Base-by-base conservation (phyloP, 2,329 filamentous ascomycete species). In the Scedosporium dehoogii region DNA sequence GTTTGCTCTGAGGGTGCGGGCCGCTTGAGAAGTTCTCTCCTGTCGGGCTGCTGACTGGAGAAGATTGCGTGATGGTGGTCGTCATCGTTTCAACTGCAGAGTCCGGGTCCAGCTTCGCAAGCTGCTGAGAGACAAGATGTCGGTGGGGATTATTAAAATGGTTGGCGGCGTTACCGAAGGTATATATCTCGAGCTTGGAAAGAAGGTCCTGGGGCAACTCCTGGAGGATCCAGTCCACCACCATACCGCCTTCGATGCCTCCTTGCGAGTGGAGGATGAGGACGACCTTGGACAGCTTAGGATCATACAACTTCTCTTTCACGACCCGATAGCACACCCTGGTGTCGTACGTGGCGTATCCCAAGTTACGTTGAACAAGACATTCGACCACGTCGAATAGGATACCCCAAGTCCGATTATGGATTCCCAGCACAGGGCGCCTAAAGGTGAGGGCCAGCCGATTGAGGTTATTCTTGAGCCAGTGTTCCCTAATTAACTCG, bases 241-340 rank as follows among this genome's bases (percentile, higher is more conserved):
- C 85, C 62, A 92, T 75, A 3, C 87, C 82, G 1, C 86, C 87
- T 69, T 91, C 85, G 59, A 93, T 90, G 14, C 82, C 89, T 3
- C 90, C 90, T 71, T 93, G 90, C 0, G 86, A 90, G 72, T 94
- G 90, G 44, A 89, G 76, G 64, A 93, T 83, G 62, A 93, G 81
- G 29, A 93, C 77, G 3, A 93, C 83, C 69, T 90, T 92, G 41
- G 82, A 81, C 63, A 86, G 83, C 16, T 77, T 70, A 0, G 81
- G 80, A 62, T 88, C 78, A 66, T 88, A 82, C 6, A 92, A 77
- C 23, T 82, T 81, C 23, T 82, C 75, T 70, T 89, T 88, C 65
- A 92, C 74, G 23, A 82, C 75, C 63, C 78, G 75, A 66, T 85
- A 86, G 70, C 87, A 87, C 9, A 80, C 74, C 1, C 85, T 81